These are phyloP conservation scores for Aspergillus sojae DNA, from an alignment of 2,329 filamentous ascomycete genomes.

Conservation along the genomic window DNA sequence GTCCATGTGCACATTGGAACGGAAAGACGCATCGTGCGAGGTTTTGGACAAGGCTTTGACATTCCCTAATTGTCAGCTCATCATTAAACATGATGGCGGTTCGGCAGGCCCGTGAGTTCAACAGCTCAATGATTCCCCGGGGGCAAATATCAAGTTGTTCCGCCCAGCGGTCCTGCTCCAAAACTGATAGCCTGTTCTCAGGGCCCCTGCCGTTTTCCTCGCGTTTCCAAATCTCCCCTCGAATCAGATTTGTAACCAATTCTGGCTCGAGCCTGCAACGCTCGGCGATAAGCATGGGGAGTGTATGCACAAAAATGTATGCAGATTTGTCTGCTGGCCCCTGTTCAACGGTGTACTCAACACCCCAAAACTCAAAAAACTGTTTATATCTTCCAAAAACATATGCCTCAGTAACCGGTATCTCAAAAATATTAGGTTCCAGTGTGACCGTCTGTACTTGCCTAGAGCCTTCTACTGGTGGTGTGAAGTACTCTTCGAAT, in stretches of 20 bases:
- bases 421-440: conserved; percentile 63
- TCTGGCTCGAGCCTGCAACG: conserved; percentile 73
- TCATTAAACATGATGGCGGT: conserved; percentile 57
- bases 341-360: conserved; percentile 59
- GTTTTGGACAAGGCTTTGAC: conserved; percentile 38
- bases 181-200: too few relatives aligned
- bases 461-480: conserved; percentile 1
- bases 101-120: conserved; percentile 53
- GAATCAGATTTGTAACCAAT: conserved; percentile 72
- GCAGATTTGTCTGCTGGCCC: conserved; percentile 12
- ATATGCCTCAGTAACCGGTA: conserved; percentile 62
- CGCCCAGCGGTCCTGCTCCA: conserved; percentile 53
- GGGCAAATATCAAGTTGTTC: conserved; percentile 70
- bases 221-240: conserved; percentile 71
- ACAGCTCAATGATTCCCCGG: conserved; percentile 68
- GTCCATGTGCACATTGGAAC: conserved; percentile 55
- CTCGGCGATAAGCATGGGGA: conserved; percentile 75
- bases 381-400: conserved; percentile 58
- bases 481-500: conserved; percentile 57
- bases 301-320: conserved; percentile 53
- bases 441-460: conserved; percentile 29
- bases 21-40: conserved; percentile 49
- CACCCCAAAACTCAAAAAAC: conserved; percentile 74
- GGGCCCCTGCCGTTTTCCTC: conserved; percentile 48
- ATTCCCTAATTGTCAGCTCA: conserved; percentile 40